phyloP scores from a whole-genome alignment of 2,329 filamentous ascomycete species.

The Sporothrix euskadiensis region DNA sequence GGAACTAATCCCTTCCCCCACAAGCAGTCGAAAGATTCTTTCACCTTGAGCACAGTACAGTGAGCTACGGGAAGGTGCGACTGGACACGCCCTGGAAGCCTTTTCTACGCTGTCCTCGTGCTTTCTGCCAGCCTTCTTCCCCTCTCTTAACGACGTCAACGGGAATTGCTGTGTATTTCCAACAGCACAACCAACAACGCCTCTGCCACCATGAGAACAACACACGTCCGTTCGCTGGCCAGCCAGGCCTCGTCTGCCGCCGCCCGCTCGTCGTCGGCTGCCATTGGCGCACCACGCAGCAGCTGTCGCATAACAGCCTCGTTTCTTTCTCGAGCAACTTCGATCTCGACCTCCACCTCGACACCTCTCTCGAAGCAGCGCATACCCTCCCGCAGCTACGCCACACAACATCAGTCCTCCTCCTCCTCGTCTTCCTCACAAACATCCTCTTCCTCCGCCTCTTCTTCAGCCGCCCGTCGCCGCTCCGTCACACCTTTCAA shows the following conservation, averaged over 20 bases:
- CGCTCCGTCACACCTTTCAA: constrained; percentile 79
- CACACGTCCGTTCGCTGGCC: constrained; percentile 22
- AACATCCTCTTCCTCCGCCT: not conserved
- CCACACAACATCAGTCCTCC: constrained; percentile 56
- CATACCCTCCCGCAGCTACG: constrained; percentile 45
- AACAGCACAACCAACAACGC: not conserved
- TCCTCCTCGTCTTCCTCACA: not conserved
- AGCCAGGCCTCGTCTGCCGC: constrained; percentile 19
- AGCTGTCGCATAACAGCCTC: constrained; percentile 16
- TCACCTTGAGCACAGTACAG: not conserved
- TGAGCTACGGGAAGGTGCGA: not conserved
- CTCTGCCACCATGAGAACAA: constrained; percentile 26
- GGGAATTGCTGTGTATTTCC: not conserved
- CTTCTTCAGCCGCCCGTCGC: constrained; percentile 49
- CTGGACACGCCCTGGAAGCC: not conserved
- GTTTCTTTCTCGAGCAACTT: not conserved
- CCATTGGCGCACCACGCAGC: constrained; percentile 11
- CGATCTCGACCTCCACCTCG: not conserved
- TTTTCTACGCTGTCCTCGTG: not conserved
- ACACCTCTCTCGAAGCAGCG: constrained; percentile 11
- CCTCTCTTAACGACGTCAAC: not conserved
- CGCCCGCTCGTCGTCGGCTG: not conserved
- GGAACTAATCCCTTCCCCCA: constrained; percentile 10
- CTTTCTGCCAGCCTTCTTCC: not conserved
- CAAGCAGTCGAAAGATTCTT: constrained; percentile 22